Base-by-base conservation (phyloP, 306 rosid genomes). In the Chamaecrista fasciculata region DNA sequence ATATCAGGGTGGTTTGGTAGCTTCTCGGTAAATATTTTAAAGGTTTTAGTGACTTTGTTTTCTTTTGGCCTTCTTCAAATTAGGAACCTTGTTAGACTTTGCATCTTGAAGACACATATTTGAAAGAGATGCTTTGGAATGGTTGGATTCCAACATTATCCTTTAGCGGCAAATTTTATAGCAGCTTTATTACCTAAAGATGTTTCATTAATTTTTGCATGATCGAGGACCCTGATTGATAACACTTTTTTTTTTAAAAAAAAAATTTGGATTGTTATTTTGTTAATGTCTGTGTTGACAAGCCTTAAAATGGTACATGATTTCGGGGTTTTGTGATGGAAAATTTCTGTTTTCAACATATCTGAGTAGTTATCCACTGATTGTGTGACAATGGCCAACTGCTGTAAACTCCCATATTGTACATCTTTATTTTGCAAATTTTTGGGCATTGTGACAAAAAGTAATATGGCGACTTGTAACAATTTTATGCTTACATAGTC, bases 1-100 rank as follows among this genome's bases (percentile, higher is more conserved):
- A 61, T 61, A 42, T 47, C 24, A 11, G 50, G 62, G 69, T n/a
- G 60, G 62, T n/a, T 21, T 33, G 28, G 49, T 47, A 66, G 71
- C 71, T 9, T 48, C 31, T 11, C 21, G 31, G 7, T 37, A 24
- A 61, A 25, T 50, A 10, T 50, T 31, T 37, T 2, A 19, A 16
- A 21, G 62, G 28, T 62, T 36, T 23, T 59, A 2, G 20, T 10
- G 24, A 0, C 5, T 42, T 7, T 62, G 43, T 16, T 39, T 53
- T 18, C 28, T 40, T 62, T 34, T 61, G 34, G 51, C 42, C 31
- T 48, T 23, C 62, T 15, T n/a, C n/a, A 56, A 23, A 44, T 44
- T 15, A 44, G 49, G n/a, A 44, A 20, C 49, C 16, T 44, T 14
- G 16, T 44, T 2, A 15, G 20, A 8, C 8, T 43, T 43, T 15